Base-by-base conservation (phyloP, 1,284 basidiomycete genomes). In the Cutaneotrichosporon sp. region DNA sequence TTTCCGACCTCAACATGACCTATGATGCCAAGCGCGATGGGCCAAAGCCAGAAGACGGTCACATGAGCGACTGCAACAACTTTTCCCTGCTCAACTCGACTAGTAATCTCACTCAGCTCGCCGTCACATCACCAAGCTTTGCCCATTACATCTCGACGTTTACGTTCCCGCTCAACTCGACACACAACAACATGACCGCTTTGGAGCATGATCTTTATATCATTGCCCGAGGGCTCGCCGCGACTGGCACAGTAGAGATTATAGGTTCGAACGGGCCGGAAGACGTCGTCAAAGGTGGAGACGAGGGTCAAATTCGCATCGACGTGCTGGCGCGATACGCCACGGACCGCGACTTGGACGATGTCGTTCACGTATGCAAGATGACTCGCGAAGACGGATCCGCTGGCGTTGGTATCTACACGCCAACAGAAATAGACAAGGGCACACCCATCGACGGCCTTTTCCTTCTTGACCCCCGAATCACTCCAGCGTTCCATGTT, bases 331-430 rank as follows among this genome's bases (percentile, higher is more conserved):
- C 68, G 30, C 51, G 62, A 21, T 68, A 69, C 36, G 47, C 62
- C 8, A 61, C 64, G 14, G 23, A 22, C 12, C 64, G 66, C 23
- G 53, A 62, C 9, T 40, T 71, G 17, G 45, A 55, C 17, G 41
- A 50, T 2, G 59, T 69, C 35, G 64, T 69, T 42, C 43, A 60
- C 18, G 68, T 75, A 4, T 75, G 74, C 51, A 52, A 65, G 44
- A 59, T 76, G 62, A 34, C 23, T 0, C 52, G 65, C 21, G 49
- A 50, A 2, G 64, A 66, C 34, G 64, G 64, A 5, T 60, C 64
- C 20, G 22, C 64, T 0, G 73, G 74, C 8, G 58, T 76, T 5
- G 74, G 72, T 9, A 62, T 76, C 22, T 76, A 67, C 54, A 70
- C 68, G 1, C 69, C 71, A 0, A 56, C 47, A 15, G 56, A 67